Conservation (phyloP, 257 asterid species). For the Orobanche coerulescens region DNA sequence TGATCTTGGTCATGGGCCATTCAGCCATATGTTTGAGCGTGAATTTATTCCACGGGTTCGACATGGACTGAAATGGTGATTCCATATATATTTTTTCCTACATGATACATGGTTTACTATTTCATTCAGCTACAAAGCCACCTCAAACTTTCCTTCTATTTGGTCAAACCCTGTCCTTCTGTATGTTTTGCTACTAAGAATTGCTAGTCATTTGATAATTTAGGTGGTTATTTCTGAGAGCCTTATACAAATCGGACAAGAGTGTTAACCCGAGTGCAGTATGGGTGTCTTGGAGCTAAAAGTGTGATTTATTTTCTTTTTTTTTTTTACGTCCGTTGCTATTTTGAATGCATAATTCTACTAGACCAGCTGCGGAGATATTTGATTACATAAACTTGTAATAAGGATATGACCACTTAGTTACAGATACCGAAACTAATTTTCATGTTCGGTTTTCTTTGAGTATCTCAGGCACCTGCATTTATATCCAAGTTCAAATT, state of each 20-base stretch:
- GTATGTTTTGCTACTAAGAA: neutral
- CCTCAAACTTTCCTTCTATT: neutral
- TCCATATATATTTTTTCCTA: neutral
- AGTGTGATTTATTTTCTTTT: neutral
- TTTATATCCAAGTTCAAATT: neutral
- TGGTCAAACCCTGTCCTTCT: neutral
- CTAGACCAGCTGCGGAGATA: neutral
- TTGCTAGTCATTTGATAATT: conserved; percentile 4
- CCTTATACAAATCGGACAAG: neutral
- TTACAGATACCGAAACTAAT: too few relatives aligned
- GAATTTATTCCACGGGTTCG: conserved; percentile 64
- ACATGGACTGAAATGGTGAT: conserved; percentile 51
- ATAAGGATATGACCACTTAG: neutral
- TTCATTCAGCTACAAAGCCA: neutral
- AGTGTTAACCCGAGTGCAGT: neutral
- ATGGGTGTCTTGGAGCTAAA: neutral
- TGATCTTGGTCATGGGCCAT: conserved; percentile 96
- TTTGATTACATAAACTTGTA: neutral
- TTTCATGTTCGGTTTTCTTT: neutral
- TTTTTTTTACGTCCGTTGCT: neutral
- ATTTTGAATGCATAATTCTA: neutral
- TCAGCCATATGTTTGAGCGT: conserved; percentile 86
- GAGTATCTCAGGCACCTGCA: neutral
- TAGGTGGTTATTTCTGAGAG: neutral
- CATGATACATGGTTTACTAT: conserved; percentile 3